Evolutionary conservation across 1,139 yeast species (phyloP), one percentile per base, ranked within the genome.

Genomic region (Blastobotrys aristatus): DNA sequence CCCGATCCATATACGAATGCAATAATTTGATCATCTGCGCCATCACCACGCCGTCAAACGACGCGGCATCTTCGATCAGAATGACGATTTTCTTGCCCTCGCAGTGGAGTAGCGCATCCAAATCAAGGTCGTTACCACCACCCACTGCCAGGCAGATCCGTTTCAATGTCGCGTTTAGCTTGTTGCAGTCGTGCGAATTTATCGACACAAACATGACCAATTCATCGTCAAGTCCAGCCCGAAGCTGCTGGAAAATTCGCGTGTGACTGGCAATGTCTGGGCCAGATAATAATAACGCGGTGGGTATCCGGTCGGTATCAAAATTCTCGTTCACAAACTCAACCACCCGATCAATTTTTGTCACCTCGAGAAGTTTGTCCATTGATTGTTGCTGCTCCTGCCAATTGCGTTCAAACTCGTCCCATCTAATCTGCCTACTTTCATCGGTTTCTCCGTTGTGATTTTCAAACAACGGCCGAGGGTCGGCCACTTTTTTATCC

Each of bases 11-110:
- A 29, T 67, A 63, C 1, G 66, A 66, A 54, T 75, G 73, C 43
- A 82, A 60, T 37, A 78, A 60, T 43, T 70, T 70, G 21, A 83
- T 57, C 31, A 82, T 59, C 24, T 74, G 78, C 40, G 79, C 70
- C 20, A 83, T 60, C 2, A 80, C 69, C n/a, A 70, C 71, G 10
- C 72, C 66, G 36, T 74, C 75, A 49, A 82, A 73, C 2, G 84
- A 73, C 56, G 80, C 85, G 1, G 84, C 74, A 59, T 83, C 88
- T 57, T 82, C 85, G n/a, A 84, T 59, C 5, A 81, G 64, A 3
- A 80, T 63, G 13, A 78, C 64, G 17, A 76, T 58, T 20, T 73
- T 57, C 13, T 67, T 46, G 50, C 52, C 55, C 27, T 45, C 50
- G 26, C 50, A 59, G 40, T 59, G 59, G 13, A 50, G 54, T 8